Percentiles rank a stretch among this genome's conserved stretches.
Evolutionary conservation across 2,329 filamentous ascomycete species (phyloP).

Genomic region (Xylaria sp.): DNA sequence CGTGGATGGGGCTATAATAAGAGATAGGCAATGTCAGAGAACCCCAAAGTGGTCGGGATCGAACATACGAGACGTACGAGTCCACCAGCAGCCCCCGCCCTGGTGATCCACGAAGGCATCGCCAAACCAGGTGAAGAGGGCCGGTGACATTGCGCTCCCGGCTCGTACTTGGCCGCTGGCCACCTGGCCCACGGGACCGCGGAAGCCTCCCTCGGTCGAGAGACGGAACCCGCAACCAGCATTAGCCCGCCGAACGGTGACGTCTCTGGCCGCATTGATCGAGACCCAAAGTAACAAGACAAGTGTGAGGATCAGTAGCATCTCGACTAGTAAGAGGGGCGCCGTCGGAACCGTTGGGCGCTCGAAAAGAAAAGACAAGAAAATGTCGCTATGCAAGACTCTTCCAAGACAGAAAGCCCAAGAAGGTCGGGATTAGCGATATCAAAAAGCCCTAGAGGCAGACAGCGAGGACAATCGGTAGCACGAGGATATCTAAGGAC

Average conservation of each 20-base stretch:
- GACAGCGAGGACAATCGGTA: background rate
- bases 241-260: constrained; percentile 45
- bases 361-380: constrained; percentile 3
- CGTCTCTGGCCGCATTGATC: constrained; percentile 29
- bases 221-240: constrained; percentile 57
- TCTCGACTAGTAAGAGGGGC: constrained; percentile 22
- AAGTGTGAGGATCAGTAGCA: constrained; percentile 27
- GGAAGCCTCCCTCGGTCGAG: constrained; percentile 49
- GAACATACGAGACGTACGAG: constrained; percentile 44
- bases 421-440: background rate
- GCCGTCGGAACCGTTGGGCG: constrained; percentile 1
- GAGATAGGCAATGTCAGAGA: background rate
- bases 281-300: constrained; percentile 19
- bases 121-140: constrained; percentile 57
- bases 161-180: constrained; percentile 64
- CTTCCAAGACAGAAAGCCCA: constrained; percentile 2
- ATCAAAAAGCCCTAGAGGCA: background rate
- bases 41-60: too few relatives aligned
- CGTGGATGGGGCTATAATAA: constrained; percentile 48
- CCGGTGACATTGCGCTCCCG: constrained; percentile 49
- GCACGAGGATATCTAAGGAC: background rate
- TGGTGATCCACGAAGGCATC: constrained; percentile 58
- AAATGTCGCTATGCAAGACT: constrained; percentile 5
- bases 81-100: constrained; percentile 65
- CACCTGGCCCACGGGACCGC: constrained; percentile 62